phyloP scores from a whole-genome alignment of 192 early-diverging fungal genomes.

The Rhizoclosmatium globosum region DNA sequence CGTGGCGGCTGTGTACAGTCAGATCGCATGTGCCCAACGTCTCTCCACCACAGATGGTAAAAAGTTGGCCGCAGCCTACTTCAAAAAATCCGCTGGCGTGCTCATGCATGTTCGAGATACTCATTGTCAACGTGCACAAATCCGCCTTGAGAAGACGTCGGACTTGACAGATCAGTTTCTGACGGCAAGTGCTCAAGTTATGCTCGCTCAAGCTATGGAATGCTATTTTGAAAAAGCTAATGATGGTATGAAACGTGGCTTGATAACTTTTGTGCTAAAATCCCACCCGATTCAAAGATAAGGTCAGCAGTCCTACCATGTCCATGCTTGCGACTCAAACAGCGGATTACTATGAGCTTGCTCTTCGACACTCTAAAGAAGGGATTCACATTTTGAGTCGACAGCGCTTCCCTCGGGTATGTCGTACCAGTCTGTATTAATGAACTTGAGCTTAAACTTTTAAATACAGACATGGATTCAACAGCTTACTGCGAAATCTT shows the following conservation, averaged over 20 bases:
- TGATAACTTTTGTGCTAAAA: constrained; percentile 5
- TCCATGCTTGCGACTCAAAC: constrained; percentile 56
- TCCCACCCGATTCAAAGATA: constrained; percentile 36
- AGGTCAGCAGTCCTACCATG: constrained; percentile 51
- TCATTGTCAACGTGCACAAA: constrained; percentile 54
- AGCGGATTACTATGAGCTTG: constrained; percentile 63
- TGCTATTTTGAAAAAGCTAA: constrained; percentile 92
- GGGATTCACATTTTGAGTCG: constrained; percentile 25
- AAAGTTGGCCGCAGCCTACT: constrained; percentile 52
- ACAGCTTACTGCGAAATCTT: constrained; percentile 51
- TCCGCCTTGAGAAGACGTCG: constrained; percentile 49
- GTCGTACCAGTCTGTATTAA: background rate
- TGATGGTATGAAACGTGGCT: constrained; percentile 39
- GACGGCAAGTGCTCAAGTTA: constrained; percentile 73
- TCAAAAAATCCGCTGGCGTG: constrained; percentile 81
- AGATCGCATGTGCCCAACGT: constrained; percentile 49
- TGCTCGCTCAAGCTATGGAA: constrained; percentile 94
- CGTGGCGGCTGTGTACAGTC: constrained; percentile 58
- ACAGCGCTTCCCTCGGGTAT: constrained; percentile 44
- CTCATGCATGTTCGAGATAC: constrained; percentile 61
- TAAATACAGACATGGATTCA: constrained; percentile 30
- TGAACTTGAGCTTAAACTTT: background rate
- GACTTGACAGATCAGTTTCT: constrained; percentile 81
- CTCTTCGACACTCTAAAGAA: constrained; percentile 34
- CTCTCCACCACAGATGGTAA: constrained; percentile 53